Evolutionary conservation across 2,329 filamentous ascomycete species (phyloP), one percentile per base, ranked within the genome.

Genomic region (Pestalotiopsis sp.): DNA sequence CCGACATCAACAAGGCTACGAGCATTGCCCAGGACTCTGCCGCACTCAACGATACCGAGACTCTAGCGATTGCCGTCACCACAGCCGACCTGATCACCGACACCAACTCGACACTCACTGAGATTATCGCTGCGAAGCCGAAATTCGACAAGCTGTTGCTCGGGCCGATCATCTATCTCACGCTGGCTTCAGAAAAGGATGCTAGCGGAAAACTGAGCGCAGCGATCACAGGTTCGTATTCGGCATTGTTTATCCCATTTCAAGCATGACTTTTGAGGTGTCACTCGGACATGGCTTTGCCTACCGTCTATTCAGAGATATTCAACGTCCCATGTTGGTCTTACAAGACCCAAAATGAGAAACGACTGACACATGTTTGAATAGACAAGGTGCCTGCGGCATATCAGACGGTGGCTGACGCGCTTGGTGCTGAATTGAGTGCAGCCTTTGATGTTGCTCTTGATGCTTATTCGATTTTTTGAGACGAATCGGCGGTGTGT

Each of bases 131-230:
- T 12, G 73, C 78, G 36, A 84, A 84, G 75, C 77, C 75, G 23
- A 82, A 83, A 70, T 87, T 86, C 68, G 80, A 85, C 71, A 75
- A 75, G 52, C 73, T 84, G 5, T 66, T 83, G 1, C 71, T 86
- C 45, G 78, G 76, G 61, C 82, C 83, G 0, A 72, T 84, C 45
- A 83, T 86, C 45, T 74, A 84, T 52, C 58, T 83, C 17, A 82
- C 81, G 69, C 72, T 87, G 31, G 72, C 81, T 67, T 69, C 79
- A 6, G 77, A 86, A 75, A 79, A 81, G 72, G 70, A 73, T 1
- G 82, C 83, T 0, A 82, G 82, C 0, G 73, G 75, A 27, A 76
- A 81, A 11, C 79, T 85, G 56, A 79, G 79, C 52, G 69, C 69
- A 2, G 80, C 79, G 0, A 74, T 85, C 11, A 69, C 83, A 7